Evolutionary conservation across 768 basidiomycete species (phyloP), one percentile per base, ranked within the genome.

Genomic region (Obba rivulosa): DNA sequence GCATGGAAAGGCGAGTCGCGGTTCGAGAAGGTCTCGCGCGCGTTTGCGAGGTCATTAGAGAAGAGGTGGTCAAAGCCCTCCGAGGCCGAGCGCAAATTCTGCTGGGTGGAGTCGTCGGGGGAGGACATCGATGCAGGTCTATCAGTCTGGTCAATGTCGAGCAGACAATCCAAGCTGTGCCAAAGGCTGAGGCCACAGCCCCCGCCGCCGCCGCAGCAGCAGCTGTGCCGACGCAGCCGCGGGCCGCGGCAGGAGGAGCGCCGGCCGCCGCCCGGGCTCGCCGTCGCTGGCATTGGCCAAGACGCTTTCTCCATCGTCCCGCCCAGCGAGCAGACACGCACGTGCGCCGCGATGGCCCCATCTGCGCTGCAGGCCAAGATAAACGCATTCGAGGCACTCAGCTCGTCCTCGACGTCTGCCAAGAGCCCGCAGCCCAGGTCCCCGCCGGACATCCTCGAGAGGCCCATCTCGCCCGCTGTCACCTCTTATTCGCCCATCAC

Each of bases 31-130:
- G 72, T 67, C 10, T 66, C 57, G 49, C 76, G 67, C 0, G 87
- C 83, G 0, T 70, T 69, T 1, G 56, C 67, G 49, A 90, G 70
- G 48, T 88, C 77, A 57, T 89, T 86, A 34, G 76, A 68, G 61
- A 88, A 90, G 45, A 90, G 73, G 40, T 64, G 62, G 66, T 86
- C 79, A 57, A 89, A 90, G 0, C 83, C 87, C n/a, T 53, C 16
- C 3, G 66, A 62, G 2, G 76, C 76, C 1, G 56, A 54, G 38
- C 63, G 62, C 11, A 75, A 60, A 34, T 57, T 58, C 23, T 58
- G 57, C 24, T 59, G 47, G 3, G 64, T 59, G 34, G 72, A 69
- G 20, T 59, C 50, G 20, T 42, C 24, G 1, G 35, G 13, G 31
- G 34, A 28, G 25, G 57, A 35, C 61, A 62, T 62, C 25, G 46